These are phyloP conservation scores for Syncephalastrum racemosum DNA, from an alignment of 371 early-diverging fungal genomes.

Conservation along the genomic window DNA sequence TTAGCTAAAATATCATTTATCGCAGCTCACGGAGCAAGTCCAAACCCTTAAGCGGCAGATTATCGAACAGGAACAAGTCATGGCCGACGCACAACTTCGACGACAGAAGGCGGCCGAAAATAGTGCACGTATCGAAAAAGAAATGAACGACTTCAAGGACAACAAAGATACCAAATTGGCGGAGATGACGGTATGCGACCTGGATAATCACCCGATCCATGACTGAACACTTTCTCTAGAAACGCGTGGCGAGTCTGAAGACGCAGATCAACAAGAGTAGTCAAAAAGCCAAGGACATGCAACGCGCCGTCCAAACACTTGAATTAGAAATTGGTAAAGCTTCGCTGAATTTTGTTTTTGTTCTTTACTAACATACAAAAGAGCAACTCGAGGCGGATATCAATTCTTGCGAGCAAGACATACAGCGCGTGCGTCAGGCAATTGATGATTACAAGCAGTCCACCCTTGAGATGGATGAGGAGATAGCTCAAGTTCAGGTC, in stretches of 20 bases:
- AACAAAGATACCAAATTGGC: constrained; percentile 84
- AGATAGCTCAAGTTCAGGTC: constrained; percentile 25
- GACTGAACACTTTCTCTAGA: constrained; percentile 26
- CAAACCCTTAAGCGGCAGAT: constrained; percentile 39
- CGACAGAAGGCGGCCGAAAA: constrained; percentile 43
- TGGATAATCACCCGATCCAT: background rate
- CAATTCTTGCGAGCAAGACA: constrained; percentile 47
- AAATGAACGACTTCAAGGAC: constrained; percentile 86
- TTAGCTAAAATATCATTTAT: constrained; percentile 22
- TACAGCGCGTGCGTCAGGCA: constrained; percentile 44
- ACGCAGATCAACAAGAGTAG: constrained; percentile 51
- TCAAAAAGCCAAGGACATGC: constrained; percentile 62
- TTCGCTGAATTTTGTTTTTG: background rate
- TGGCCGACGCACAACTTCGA: constrained; percentile 40
- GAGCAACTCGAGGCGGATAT: constrained; percentile 73
- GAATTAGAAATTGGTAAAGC: constrained; percentile 66
- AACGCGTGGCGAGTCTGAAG: constrained; percentile 62
- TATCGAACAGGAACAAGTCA: constrained; percentile 24
- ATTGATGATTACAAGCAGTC: constrained; percentile 58
- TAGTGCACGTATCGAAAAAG: constrained; percentile 69
- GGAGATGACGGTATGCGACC: constrained; percentile 58
- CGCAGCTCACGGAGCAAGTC: constrained; percentile 44
- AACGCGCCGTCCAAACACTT: constrained; percentile 68
- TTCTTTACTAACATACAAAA: constrained; percentile 11
- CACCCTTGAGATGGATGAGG: constrained; percentile 15